Percentiles rank a stretch among this genome's conserved stretches.
These are phyloP conservation scores for Medicago ruthenica DNA, from an alignment of 306 rosid species.

Conservation along the genomic window DNA sequence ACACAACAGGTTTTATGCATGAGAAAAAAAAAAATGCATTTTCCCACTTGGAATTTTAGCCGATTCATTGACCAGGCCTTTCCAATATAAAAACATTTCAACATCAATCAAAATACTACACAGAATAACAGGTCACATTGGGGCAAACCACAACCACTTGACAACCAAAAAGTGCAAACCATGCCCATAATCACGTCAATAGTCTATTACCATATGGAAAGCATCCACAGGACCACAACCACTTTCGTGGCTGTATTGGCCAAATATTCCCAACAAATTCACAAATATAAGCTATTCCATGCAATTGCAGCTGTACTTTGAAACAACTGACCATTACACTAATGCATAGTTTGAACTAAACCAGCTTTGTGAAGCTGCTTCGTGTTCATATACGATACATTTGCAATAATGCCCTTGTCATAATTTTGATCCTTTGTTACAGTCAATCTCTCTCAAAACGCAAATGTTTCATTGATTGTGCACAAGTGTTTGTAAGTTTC, in stretches of 20 bases:
- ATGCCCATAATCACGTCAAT: neutral
- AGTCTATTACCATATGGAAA: neutral
- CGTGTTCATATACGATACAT: neutral
- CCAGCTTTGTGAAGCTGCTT: neutral
- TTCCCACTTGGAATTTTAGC: neutral
- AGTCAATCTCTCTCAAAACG: neutral
- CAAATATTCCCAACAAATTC: neutral
- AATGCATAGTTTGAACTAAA: conserved; percentile 3
- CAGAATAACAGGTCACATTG: conserved; percentile 2
- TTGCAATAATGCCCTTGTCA: neutral
- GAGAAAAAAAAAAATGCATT: neutral
- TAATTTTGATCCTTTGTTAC: neutral
- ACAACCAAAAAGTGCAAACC: conserved; percentile 5
- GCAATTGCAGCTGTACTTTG: neutral
- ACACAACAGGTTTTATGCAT: conserved; percentile 10
- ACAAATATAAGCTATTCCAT: neutral
- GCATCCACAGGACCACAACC: neutral
- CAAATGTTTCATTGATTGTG: neutral
- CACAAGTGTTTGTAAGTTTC: neutral
- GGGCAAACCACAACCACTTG: neutral
- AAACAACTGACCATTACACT: neutral
- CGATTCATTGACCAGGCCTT: neutral
- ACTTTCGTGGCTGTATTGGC: neutral
- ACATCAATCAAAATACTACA: conserved; percentile 1
- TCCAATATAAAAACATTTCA: conserved; percentile 1